Percentiles rank a stretch among this genome's conserved stretches.
These are phyloP conservation scores for Barnettozyma pratensis DNA, from an alignment of 805 yeast genomes.

Conservation along the genomic window DNA sequence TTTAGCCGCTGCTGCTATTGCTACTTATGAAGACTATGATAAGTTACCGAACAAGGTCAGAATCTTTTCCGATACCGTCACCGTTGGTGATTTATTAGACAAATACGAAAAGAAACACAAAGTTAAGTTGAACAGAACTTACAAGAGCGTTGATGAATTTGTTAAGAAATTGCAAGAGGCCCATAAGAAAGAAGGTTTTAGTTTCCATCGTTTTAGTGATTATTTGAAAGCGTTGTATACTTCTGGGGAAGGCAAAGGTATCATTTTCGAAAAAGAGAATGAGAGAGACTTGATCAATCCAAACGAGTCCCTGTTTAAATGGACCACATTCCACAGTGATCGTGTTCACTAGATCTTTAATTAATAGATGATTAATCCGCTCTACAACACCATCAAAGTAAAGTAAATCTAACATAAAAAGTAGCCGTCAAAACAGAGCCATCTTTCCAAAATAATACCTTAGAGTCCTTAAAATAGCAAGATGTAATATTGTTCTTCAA, in stretches of 20 bases:
- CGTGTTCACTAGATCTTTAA: no score
- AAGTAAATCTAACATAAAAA: background rate
- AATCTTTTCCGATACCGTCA: slow-evolving; percentile 36
- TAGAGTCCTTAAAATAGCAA: slow-evolving; percentile 4
- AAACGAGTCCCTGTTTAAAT: slow-evolving; percentile 37
- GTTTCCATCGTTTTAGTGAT: slow-evolving; percentile 33
- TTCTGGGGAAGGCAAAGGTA: slow-evolving; percentile 38
- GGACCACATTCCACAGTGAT: slow-evolving; percentile 28
- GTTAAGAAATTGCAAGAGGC: background rate
- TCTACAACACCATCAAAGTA: no score
- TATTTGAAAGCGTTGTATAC: slow-evolving; percentile 33
- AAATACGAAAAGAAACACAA: slow-evolving; percentile 36
- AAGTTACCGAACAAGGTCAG: slow-evolving; percentile 40
- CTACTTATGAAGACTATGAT: slow-evolving; percentile 29
- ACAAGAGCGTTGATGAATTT: slow-evolving; percentile 26
- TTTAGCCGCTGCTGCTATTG: slow-evolving; percentile 35
- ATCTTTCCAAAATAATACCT: background rate
- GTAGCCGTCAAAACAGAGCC: no score
- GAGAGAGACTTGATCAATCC: slow-evolving; percentile 44
- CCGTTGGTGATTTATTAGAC: slow-evolving; percentile 34
- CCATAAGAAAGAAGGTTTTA: slow-evolving; percentile 15
- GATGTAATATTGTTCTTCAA: background rate
- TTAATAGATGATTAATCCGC: no score
- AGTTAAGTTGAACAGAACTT: slow-evolving; percentile 30
- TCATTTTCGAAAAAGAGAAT: slow-evolving; percentile 23